These are phyloP conservation scores for Penicillium sp. DNA, from an alignment of 2,329 filamentous ascomycete genomes.

Conservation along the genomic window DNA sequence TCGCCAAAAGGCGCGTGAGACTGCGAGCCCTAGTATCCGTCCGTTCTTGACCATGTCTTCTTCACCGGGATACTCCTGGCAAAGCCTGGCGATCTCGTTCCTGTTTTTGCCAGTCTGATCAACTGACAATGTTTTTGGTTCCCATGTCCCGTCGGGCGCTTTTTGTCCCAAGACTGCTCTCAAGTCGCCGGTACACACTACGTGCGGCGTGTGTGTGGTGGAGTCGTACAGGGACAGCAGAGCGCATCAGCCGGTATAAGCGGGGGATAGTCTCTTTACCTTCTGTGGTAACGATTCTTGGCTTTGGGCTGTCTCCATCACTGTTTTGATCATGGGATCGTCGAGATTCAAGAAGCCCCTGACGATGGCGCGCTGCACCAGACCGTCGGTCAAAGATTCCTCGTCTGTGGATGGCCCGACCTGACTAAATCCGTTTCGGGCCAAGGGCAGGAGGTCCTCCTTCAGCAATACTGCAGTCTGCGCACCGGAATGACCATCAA, in stretches of 20 bases:
- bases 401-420: constrained; percentile 9
- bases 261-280: constrained; percentile 26
- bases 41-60: constrained; percentile 59
- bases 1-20: constrained; percentile 73
- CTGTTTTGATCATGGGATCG: constrained; percentile 29
- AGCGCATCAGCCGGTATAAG: constrained; percentile 62
- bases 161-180: constrained; percentile 62
- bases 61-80: constrained; percentile 64
- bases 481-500: constrained; percentile 43
- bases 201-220: constrained; percentile 54
- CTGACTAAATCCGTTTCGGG: constrained; percentile 21
- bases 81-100: constrained; percentile 59
- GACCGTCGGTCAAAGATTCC: constrained; percentile 8
- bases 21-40: constrained; percentile 62
- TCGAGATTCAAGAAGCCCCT: constrained; percentile 29
- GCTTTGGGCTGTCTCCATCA: constrained; percentile 17
- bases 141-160: constrained; percentile 49
- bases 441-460: constrained; percentile 26
- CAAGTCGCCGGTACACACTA: constrained; percentile 69
- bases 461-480: constrained; percentile 31
- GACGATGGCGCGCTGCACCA: constrained; percentile 26
- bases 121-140: constrained; percentile 57
- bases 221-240: constrained; percentile 65
- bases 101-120: constrained; percentile 69
- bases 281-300: constrained; percentile 25